Percentiles rank a stretch among this genome's conserved stretches.
Evolutionary conservation across 495 filamentous ascomycete genomes (phyloP).

Genomic region (Daldinia concentrica): DNA sequence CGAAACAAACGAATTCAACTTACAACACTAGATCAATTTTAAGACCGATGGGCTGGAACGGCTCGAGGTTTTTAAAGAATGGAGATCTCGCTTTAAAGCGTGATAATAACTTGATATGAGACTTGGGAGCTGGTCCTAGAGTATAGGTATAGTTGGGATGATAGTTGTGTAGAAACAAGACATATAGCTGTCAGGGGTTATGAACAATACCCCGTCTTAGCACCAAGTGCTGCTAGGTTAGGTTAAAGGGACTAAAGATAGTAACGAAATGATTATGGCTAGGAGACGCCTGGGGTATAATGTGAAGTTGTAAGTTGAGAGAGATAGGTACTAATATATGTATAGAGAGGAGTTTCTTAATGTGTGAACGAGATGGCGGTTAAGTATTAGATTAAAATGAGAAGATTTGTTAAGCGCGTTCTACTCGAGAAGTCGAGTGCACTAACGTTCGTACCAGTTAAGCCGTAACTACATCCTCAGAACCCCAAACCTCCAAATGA

Average conservation of each 20-base stretch:
- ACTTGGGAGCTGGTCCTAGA: not conserved
- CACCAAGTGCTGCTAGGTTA: not conserved
- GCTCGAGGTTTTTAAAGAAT: not conserved
- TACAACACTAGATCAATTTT: conserved; percentile 9
- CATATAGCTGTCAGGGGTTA: not conserved
- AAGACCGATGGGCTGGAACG: not conserved
- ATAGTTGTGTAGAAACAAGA: not conserved
- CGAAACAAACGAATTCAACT: conserved; percentile 2
- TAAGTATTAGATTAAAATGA: conserved; percentile 1
- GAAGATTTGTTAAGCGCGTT: conserved; percentile 8
- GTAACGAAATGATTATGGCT: not conserved
- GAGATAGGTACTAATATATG: not conserved
- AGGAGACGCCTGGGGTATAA: not conserved
- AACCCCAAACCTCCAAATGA: not conserved
- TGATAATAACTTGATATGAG: not conserved
- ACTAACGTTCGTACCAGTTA: conserved; percentile 21
- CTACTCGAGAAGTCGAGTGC: conserved; percentile 5
- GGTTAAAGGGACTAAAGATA: not conserved
- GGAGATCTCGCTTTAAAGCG: not conserved
- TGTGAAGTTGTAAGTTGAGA: not conserved
- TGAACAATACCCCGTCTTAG: not conserved
- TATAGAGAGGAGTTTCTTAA: not conserved
- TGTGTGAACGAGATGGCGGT: not conserved
- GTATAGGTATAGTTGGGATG: not conserved
- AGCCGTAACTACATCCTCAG: conserved; percentile 10